Percentiles rank a stretch among this genome's conserved stretches.
Evolutionary conservation across 768 basidiomycete species (phyloP).

Genomic region (Boletus pseudo-olivaceus): DNA sequence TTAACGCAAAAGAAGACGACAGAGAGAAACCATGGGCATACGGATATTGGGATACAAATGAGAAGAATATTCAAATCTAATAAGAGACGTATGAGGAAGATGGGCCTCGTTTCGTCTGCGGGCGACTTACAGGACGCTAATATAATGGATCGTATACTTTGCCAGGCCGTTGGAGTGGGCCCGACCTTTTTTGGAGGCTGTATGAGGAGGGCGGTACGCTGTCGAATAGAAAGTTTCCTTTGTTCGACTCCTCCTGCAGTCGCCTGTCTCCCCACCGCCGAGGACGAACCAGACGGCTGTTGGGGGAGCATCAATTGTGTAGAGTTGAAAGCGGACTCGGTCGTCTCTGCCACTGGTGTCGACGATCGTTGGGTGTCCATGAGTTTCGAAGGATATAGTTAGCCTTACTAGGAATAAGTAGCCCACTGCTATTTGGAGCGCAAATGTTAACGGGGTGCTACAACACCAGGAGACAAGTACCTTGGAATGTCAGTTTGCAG

Average conservation of each 20-base stretch:
- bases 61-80: constrained; percentile 71
- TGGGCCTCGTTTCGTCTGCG: not conserved
- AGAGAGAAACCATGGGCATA: constrained; percentile 22
- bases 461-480: not conserved
- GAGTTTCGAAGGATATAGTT: not conserved
- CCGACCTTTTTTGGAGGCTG: constrained; percentile 37
- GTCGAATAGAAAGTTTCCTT: constrained; percentile 10
- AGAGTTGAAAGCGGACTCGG: constrained; percentile 3
- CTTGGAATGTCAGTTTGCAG: not conserved
- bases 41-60: constrained; percentile 69
- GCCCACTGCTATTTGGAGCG: constrained; percentile 7
- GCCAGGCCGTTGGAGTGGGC: constrained; percentile 40
- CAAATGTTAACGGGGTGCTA: not conserved
- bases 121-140: constrained; percentile 52
- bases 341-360: constrained; percentile 10
- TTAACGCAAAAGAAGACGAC: not conserved
- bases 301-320: constrained; percentile 4
- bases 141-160: constrained; percentile 53
- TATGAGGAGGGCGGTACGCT: constrained; percentile 31
- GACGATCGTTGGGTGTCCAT: constrained; percentile 15
- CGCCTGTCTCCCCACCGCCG: constrained; percentile 11
- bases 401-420: not conserved
- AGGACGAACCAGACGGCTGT: constrained; percentile 7
- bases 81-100: not conserved
- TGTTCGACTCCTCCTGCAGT: constrained; percentile 1